Base-by-base conservation (phyloP, 805 yeast species). In the Alloascoidea hylecoeti region DNA sequence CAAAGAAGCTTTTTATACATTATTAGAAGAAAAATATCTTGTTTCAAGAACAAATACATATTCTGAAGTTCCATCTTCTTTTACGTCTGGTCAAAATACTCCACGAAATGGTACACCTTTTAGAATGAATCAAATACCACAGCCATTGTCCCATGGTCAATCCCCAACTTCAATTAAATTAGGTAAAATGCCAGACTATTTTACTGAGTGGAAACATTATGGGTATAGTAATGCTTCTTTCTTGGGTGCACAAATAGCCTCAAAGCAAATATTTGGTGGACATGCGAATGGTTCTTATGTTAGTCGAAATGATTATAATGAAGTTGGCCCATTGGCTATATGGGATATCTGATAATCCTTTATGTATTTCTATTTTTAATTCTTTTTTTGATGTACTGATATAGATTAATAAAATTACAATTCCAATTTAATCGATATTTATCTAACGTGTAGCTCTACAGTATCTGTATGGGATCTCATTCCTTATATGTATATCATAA, bases 191-290 rank as follows among this genome's bases (percentile, higher is more conserved):
- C 94, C 96, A 0, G 97, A 89, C 40, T 88, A 89, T 56, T 89
- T 89, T 59, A 83, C 95, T 1, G 95, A 84, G 46, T 89, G 96
- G 96, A 88, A 88, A 58, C 74, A 73, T 36, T 56, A 55, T 23
- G 86, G 89, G 1, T 78, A 79, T 70, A 76, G 78, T 41, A 86
- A 83, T 46, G 72, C 78, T 19, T 67, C 74, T 41, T 84, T 88
- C 51, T 60, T 88, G 43, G 97, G 97, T 2, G 94, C 82, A 2
- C 83, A 85, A 56, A 81, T 88, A 36, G 78, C 84, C 34, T 74
- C 95, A 15, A 85, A 83, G 56, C 95, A 85, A 60, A 72, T 83
- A 12, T 88, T 81, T 51, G 65, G 66, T 38, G 69, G 74, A 35
- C 75, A 77, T 37, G 57, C 69, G 13, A 78, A 75, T 41, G 86